Evolutionary conservation across 805 yeast genomes (phyloP), one percentile per base, ranked within the genome.

Genomic region (Wickerhamomyces chaumierensis): DNA sequence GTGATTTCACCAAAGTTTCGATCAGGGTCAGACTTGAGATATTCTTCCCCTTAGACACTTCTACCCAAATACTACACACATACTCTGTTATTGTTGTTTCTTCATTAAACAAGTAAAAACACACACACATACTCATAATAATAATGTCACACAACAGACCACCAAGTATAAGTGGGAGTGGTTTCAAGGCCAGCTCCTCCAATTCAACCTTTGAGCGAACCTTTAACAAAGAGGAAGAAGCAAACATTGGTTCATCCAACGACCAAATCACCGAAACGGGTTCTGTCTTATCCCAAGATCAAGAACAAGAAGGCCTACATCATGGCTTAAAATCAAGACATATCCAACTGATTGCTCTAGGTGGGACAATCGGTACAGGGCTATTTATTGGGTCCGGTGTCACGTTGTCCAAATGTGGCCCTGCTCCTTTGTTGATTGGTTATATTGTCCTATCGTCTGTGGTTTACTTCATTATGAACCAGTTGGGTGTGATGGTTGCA

Each of bases 281-380:
- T 21, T 6, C 6, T 21, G 11, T 21, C 25, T 21, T 25, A 25
- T 9, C 29, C 12, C n/a, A 9, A 25, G 29, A 25, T 8, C 5
- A 25, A 25, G 29, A 25, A 13, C 18, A 31, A 31, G 33, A 15
- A 16, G 49, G 44, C 18, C 37, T 52, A 14, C 51, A 52, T 16
- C 47, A 49, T 36, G 56, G 55, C 39, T 75, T 36, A 63, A 85
- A 47, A 69, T 39, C 55, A n/a, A 68, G 90, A 54, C 92, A 84
- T 55, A 63, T 84, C 46, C 84, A 81, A 48, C 69, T 83, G 75
- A 82, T 84, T 61, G 88, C 94, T 35, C 67, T 83, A 42, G 94
- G 92, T 49, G 88, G 90, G 36, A 71, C 80, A 42, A 82, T 85
- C 48, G 95, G 95, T 51, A 79, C 92, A 2, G 95, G 94, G 55